Conservation (phyloP, 441 rosid genomes). For the Populus hybrid region DNA sequence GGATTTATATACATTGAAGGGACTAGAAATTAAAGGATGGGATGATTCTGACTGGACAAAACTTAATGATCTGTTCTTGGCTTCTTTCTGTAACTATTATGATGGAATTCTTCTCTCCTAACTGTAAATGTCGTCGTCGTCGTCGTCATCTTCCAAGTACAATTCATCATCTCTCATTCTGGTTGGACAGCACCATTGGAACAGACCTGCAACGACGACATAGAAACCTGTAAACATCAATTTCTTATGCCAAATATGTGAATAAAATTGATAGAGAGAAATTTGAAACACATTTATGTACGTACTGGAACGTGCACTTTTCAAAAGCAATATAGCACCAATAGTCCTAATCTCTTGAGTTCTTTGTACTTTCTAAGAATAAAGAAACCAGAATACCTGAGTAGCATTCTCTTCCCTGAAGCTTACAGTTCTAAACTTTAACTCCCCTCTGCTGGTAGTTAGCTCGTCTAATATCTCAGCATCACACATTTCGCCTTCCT, state of each 20-base stretch:
- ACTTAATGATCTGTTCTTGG: too few species aligned
- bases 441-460: constrained; percentile 68
- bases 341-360: too few species aligned
- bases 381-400: constrained; percentile 28
- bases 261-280: not conserved
- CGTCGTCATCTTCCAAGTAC: too few species aligned
- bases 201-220: constrained; percentile 9
- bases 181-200: not conserved
- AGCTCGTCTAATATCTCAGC: constrained; percentile 65
- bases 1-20: too few species aligned
- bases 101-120: too few species aligned
- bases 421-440: constrained; percentile 50
- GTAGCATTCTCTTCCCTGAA: constrained; percentile 34
- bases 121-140: too few species aligned
- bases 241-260: too few species aligned
- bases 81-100: too few species aligned
- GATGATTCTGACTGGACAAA: too few species aligned
- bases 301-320: too few species aligned
- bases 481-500: constrained; percentile 34
- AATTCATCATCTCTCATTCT: constrained; percentile 1
- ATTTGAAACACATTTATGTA: not conserved
- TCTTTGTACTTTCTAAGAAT: not conserved
- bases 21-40: too few species aligned
- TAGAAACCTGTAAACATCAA: not conserved
- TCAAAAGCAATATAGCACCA: too few species aligned